A percentile compares a stretch with the other conserved stretches of the same genome.
Conservation (phyloP, 148 eudicot genomes). For the Camellia japonica region DNA sequence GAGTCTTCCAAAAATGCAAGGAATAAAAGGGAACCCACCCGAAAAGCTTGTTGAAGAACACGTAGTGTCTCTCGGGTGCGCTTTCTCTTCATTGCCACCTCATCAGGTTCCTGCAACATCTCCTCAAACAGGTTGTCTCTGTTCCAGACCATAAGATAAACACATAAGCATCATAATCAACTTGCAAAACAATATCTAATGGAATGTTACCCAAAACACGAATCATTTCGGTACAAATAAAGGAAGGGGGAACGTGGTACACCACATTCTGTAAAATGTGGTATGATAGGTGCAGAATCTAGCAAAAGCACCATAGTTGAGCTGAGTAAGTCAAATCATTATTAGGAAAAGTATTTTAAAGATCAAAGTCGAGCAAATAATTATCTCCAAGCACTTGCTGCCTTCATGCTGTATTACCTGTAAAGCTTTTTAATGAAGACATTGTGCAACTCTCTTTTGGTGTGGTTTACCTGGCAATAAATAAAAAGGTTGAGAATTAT, state of each 20-base stretch:
- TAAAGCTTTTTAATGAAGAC: constrained; percentile 87
- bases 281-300: no score
- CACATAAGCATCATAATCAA: constrained; percentile 12
- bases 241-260: no score
- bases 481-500: constrained; percentile 6
- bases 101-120: constrained; percentile 95
- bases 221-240: no score
- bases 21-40: constrained; percentile 43
- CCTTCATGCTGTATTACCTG: constrained; percentile 47
- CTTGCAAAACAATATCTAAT: not conserved
- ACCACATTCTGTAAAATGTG: no score
- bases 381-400: not conserved
- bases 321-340: not conserved
- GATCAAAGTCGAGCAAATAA: not conserved
- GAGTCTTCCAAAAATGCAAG: not conserved
- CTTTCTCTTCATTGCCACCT: constrained; percentile 74
- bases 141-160: constrained; percentile 13
- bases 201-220: no score
- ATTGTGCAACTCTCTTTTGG: constrained; percentile 91
- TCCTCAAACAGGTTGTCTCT: constrained; percentile 93
- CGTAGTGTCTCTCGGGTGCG: constrained; percentile 72
- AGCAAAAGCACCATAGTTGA: constrained; percentile 6
- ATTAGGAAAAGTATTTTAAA: not conserved
- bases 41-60: constrained; percentile 82
- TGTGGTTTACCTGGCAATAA: constrained; percentile 78